Evolutionary conservation across 192 early-diverging fungal species (phyloP).

Genomic region (Entophlyctis luteolus): DNA sequence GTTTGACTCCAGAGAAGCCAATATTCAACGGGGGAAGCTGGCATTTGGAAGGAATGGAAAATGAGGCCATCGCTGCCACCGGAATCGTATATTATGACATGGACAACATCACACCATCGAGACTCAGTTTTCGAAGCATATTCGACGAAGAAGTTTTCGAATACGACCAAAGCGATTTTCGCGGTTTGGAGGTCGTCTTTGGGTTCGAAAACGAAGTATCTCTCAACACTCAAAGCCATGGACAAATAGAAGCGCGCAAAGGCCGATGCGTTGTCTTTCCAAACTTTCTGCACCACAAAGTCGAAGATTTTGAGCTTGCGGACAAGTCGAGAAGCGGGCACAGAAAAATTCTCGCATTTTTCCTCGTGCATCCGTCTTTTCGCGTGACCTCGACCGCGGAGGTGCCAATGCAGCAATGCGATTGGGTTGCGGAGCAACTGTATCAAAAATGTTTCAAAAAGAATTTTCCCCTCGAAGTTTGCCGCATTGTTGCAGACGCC

Average conservation of each 20-base stretch:
- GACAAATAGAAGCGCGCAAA: conserved; percentile 25
- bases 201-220: conserved; percentile 9
- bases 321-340: conserved; percentile 60
- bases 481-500: background rate
- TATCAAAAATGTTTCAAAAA: background rate
- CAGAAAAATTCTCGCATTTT: conserved; percentile 67
- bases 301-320: conserved; percentile 56
- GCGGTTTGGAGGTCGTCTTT: conserved; percentile 22
- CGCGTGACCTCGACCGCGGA: background rate
- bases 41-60: conserved; percentile 70
- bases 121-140: conserved; percentile 52
- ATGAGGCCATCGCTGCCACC: conserved; percentile 69
- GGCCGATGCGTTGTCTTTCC: conserved; percentile 69
- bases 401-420: conserved; percentile 15
- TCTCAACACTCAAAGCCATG: background rate
- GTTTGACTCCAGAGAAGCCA: conserved; percentile 63
- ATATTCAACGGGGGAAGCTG: conserved; percentile 52
- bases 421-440: conserved; percentile 13
- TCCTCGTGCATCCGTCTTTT: conserved; percentile 62
- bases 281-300: conserved; percentile 68
- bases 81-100: conserved; percentile 71
- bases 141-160: conserved; percentile 12
- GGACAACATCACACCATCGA: conserved; percentile 64
- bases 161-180: conserved; percentile 24
- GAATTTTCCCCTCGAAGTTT: conserved; percentile 10